Conservation (phyloP, 805 yeast genomes). For the Candida parachauliodes region DNA sequence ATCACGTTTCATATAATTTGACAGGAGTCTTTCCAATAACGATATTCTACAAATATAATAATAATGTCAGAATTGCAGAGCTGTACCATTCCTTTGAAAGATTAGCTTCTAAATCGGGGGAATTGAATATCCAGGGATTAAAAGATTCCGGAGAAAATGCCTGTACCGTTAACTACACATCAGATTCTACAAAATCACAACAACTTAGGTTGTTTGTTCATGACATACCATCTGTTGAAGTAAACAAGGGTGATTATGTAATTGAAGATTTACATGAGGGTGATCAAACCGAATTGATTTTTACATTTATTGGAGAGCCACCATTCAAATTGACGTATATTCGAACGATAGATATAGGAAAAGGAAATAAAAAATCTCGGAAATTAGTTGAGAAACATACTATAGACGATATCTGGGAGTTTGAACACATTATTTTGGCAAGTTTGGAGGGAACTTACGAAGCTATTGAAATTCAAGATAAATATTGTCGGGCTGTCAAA, state of each 20-base stretch:
- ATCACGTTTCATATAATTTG: slow-evolving; percentile 70
- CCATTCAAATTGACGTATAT: slow-evolving; percentile 87
- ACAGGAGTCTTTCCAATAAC: slow-evolving; percentile 80
- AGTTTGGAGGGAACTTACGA: slow-evolving; percentile 91
- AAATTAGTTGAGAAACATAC: slow-evolving; percentile 49
- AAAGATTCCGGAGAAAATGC: slow-evolving; percentile 69
- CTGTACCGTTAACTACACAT: slow-evolving; percentile 62
- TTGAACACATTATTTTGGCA: slow-evolving; percentile 69
- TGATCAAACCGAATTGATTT: slow-evolving; percentile 83
- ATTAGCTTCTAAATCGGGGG: slow-evolving; percentile 82
- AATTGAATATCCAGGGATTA: slow-evolving; percentile 58
- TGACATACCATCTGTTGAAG: slow-evolving; percentile 70
- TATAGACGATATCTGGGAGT: slow-evolving; percentile 66
- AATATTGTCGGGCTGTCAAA: slow-evolving; percentile 51
- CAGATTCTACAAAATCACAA: slow-evolving; percentile 27
- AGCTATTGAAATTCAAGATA: slow-evolving; percentile 86
- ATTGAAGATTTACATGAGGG: slow-evolving; percentile 90
- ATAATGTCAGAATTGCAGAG: slow-evolving; percentile 52
- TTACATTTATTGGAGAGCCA: slow-evolving; percentile 81
- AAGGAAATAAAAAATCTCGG: slow-evolving; percentile 18
- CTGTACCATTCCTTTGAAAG: slow-evolving; percentile 51
- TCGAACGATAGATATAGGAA: slow-evolving; percentile 49
- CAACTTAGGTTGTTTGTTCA: slow-evolving; percentile 33
- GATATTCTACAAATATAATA: slow-evolving; percentile 72
- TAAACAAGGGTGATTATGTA: slow-evolving; percentile 71